These are phyloP conservation scores for Chaetomium tenue DNA, from an alignment of 495 filamentous ascomycete genomes.

Conservation along the genomic window DNA sequence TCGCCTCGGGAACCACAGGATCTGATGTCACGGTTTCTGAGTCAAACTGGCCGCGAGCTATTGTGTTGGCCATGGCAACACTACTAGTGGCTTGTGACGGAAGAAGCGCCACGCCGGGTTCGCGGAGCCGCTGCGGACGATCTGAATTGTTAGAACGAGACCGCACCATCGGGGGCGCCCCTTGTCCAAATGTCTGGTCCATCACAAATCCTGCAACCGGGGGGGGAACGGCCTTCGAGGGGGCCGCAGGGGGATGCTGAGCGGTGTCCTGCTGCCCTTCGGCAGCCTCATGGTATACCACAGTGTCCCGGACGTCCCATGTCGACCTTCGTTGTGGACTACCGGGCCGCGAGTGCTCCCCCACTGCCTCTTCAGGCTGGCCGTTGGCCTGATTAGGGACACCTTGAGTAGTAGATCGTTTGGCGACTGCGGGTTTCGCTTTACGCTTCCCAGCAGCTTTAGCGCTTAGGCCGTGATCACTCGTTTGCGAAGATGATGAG, in stretches of 20 bases:
- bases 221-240: neutral
- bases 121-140: slow-evolving; percentile 8
- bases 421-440: slow-evolving; percentile 14
- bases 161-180: slow-evolving; percentile 33
- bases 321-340: slow-evolving; percentile 23
- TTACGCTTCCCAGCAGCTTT: slow-evolving; percentile 45
- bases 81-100: slow-evolving; percentile 30
- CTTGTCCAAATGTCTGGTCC: slow-evolving; percentile 16
- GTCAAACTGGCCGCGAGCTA: slow-evolving; percentile 41
- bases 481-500: neutral
- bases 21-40: slow-evolving; percentile 31
- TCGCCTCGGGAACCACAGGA: slow-evolving; percentile 22
- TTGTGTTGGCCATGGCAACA: slow-evolving; percentile 36
- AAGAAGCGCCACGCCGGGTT: slow-evolving; percentile 17
- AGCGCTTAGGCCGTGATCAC: slow-evolving; percentile 24
- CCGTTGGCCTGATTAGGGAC: slow-evolving; percentile 22
- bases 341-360: slow-evolving; percentile 8
- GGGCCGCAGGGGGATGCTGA: neutral
- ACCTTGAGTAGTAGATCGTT: slow-evolving; percentile 20
- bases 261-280: slow-evolving; percentile 6
- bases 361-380: slow-evolving; percentile 15
- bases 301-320: slow-evolving; percentile 23
- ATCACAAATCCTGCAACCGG: slow-evolving; percentile 35
- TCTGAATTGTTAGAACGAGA: slow-evolving; percentile 35
- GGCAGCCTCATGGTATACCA: neutral